phyloP scores from a whole-genome alignment of 148 eudicot species.

The Silene conica region DNA sequence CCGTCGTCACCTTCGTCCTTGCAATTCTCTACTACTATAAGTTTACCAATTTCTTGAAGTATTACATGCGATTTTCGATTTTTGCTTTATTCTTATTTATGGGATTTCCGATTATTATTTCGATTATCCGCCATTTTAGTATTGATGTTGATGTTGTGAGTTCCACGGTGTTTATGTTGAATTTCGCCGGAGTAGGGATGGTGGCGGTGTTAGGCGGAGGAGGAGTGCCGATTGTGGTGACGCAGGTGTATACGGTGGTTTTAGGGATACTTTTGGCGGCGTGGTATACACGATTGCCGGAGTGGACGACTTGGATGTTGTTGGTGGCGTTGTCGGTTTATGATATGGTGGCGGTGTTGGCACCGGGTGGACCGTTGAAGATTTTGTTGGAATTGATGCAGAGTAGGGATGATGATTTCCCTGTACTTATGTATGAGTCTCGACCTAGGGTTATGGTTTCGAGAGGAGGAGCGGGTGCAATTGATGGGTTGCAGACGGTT shows the following conservation, averaged over 20 bases:
- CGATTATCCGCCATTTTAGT: constrained; percentile 46
- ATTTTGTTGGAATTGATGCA: constrained; percentile 77
- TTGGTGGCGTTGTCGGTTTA: constrained; percentile 73
- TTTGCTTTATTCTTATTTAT: constrained; percentile 55
- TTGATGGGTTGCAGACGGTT: constrained; percentile 27
- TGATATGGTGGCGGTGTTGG: constrained; percentile 84
- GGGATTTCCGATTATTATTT: constrained; percentile 68
- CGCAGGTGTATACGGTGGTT: constrained; percentile 61
- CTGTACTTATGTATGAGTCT: constrained; percentile 80
- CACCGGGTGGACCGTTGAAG: constrained; percentile 92
- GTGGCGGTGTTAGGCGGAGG: constrained; percentile 49
- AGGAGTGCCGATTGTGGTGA: constrained; percentile 66
- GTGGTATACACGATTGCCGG: constrained; percentile 91
- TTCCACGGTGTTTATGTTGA: constrained; percentile 40
- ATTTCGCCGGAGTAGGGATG: constrained; percentile 64
- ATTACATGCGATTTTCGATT: constrained; percentile 75
- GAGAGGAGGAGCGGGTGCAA: constrained; percentile 18
- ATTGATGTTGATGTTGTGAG: constrained; percentile 54
- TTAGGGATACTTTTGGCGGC: constrained; percentile 81
- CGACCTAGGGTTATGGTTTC: constrained; percentile 48
- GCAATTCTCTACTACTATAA: constrained; percentile 77
- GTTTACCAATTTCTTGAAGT: constrained; percentile 56
- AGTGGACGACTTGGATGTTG: constrained; percentile 96
- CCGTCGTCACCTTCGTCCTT: constrained; percentile 64
- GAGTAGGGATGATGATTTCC: constrained; percentile 77